These are phyloP conservation scores for Parsonsia alboflavescens DNA, from an alignment of 257 asterid genomes.

Conservation along the genomic window DNA sequence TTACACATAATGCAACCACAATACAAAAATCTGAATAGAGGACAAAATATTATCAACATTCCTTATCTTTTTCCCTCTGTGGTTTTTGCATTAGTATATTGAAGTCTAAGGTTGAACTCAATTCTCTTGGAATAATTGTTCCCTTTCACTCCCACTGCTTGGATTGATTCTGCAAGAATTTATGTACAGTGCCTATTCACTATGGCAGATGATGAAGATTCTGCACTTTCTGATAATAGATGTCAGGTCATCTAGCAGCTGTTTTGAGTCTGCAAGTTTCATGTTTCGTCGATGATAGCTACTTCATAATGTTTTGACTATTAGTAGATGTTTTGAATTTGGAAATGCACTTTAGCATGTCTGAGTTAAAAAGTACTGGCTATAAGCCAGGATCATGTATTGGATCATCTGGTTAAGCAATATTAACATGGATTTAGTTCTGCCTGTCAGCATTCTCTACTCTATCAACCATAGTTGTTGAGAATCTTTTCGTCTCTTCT, in stretches of 20 bases:
- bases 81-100: too few relatives aligned
- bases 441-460: too few relatives aligned
- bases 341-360: neutral
- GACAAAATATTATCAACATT: neutral
- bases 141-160: neutral
- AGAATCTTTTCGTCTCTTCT: neutral
- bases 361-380: neutral
- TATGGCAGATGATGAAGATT: neutral
- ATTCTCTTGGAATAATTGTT: neutral
- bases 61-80: too few relatives aligned
- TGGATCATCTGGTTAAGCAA: neutral
- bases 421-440: neutral
- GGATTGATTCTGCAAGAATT: neutral
- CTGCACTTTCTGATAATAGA: neutral
- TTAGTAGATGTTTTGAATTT: neutral
- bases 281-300: neutral
- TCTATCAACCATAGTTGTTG: neutral
- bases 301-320: neutral
- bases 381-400: neutral
- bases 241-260: neutral
- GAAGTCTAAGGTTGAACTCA: neutral
- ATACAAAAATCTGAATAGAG: neutral
- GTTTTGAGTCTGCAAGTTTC: slow-evolving; percentile 7
- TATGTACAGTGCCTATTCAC: neutral
- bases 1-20: neutral